Evolutionary conservation across 139 green algal species (phyloP), one percentile per base, ranked within the genome.

Genomic region (Chlamydomonas incerta): DNA sequence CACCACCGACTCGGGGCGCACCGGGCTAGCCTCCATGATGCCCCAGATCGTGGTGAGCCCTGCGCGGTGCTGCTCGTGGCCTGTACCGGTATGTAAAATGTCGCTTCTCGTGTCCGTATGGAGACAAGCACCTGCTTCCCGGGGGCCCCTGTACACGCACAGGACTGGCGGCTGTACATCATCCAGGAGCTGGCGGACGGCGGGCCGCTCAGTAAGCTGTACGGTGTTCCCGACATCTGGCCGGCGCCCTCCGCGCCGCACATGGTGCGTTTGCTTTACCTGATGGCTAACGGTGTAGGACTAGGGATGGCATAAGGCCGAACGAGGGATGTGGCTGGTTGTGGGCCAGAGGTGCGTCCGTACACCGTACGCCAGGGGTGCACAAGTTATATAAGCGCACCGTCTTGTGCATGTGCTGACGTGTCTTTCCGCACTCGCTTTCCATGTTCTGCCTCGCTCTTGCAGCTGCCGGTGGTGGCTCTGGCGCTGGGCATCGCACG

Each of bases 131-230:
- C 14, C 14, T 24, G 57, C 17, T 18, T 14, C 17, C 17, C 4
- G 57, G 11, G 4, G 57, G 24, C 11, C 20, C 23, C 60, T 24
- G 18, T 23, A 66, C 24, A 21, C 23, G 3, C 60, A 6, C 31
- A 87, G 71, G 88, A 83, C 2, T 91, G 82, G 68, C 82, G 87
- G 79, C 72, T 91, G 71, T 84, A 85, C 82, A 86, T 91, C 35
- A 72, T 91, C 10, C 87, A 89, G 88, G 88, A 91, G 82, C 88
- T 79, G 52, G 79, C 63, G 3, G 76, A 88, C 52, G 84, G 50
- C 0, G 75, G 68, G 17, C 69, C 58, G 23, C 67, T 83, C 14
- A 29, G 37, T 57, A 50, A 65, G 10, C 24, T 80, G 47, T 69
- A 76, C 58, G 58, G 72, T 41, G 31, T 37, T 23, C 2, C 10